Evolutionary conservation across 257 asterid genomes (phyloP).

Genomic region (Capsicum baccatum): DNA sequence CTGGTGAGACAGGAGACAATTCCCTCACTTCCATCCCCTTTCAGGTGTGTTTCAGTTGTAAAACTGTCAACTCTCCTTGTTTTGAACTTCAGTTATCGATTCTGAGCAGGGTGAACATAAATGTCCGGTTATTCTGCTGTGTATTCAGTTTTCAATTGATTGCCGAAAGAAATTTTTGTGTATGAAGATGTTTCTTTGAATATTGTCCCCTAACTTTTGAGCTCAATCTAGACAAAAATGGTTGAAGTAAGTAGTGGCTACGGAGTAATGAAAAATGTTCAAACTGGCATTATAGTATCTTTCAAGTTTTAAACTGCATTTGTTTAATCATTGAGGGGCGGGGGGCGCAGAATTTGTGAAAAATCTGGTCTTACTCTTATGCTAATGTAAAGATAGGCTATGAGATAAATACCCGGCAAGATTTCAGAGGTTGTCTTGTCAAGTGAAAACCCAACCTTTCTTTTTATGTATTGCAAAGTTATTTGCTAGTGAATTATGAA

Average conservation of each 20-base stretch:
- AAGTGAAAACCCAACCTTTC: neutral
- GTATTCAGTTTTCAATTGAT: neutral
- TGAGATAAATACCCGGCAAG: neutral
- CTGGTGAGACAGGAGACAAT: constrained; percentile 34
- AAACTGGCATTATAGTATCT: neutral
- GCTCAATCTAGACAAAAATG: neutral
- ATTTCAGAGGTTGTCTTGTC: neutral
- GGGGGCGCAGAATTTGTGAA: neutral
- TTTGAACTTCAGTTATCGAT: constrained; percentile 3
- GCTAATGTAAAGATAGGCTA: constrained; percentile 5
- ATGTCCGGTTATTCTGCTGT: neutral
- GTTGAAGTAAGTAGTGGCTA: neutral
- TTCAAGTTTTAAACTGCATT: neutral
- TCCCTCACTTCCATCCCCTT: constrained; percentile 30
- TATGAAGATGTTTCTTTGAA: neutral
- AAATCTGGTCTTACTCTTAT: neutral
- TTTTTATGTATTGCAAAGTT: neutral
- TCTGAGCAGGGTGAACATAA: neutral
- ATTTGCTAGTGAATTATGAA: neutral
- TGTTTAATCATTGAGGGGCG: neutral
- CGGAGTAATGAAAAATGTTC: neutral
- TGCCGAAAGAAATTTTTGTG: neutral
- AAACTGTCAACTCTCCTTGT: neutral
- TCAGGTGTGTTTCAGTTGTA: constrained; percentile 30
- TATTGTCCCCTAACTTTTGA: neutral